Evolutionary conservation across 495 filamentous ascomycete genomes (phyloP), one percentile per base, ranked within the genome.

Genomic region (Penicillium samsonianum): DNA sequence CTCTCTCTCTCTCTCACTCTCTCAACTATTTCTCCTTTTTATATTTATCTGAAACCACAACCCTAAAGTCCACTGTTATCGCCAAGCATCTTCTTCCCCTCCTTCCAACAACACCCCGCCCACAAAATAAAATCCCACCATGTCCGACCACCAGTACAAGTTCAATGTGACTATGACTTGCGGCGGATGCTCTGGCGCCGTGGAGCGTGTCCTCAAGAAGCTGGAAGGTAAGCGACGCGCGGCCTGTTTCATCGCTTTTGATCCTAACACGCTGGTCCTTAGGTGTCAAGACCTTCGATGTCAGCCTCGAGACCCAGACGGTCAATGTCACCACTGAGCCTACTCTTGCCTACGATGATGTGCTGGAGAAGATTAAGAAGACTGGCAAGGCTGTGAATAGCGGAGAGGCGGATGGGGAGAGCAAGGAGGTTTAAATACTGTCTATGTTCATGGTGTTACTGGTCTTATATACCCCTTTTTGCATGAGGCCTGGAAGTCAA

Each of bases 161-260:
- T 89, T 88, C 74, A 81, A 87, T 69, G 78, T 89, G 65, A 69
- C 76, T 59, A 89, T 89, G 86, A 82, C 76, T 76, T 89, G 86
- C 67, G 78, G 80, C 63, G 86, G 86, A 55, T 89, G 86, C 78
- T 88, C 85, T 31, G 85, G 86, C 51, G 86, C 86, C 50, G 74
- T 98, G 7, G 89, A 94, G 65, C 80, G 91, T n/a, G 91, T 96
- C n/a, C 82, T 98, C n/a, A 92, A 89, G 73, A 96, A 87, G 75
- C 82, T 96, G 0, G 89, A 97, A 11, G 94, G 94, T 96, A 67
- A 37, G 78, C 73, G 42, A 33, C 57, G 38, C 43, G 8, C 50
- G 6, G 30, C 42, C 44, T 58, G 19, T 42, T 33, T 25, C 25
- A 25, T 23, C 45, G 19, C 33, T 25, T 37, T 16, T 4, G n/a